Evolutionary conservation across 73 alveolate species (phyloP), one percentile per base, ranked within the genome.

Genomic region (Paramecium tetraurelia): DNA sequence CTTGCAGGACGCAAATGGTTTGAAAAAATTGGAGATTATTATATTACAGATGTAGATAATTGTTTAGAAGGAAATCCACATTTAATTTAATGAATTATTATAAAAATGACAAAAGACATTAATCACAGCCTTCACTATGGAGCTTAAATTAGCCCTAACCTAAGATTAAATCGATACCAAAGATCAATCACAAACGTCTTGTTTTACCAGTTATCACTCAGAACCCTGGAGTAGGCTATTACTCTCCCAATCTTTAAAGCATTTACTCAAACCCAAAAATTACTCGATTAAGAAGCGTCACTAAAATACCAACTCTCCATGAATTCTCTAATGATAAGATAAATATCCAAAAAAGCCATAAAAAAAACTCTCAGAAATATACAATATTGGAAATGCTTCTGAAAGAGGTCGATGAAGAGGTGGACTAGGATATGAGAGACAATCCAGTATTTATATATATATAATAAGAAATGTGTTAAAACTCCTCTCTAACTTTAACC

Each of bases 161-260:
- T 12, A 72, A 72, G n/a, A 12, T 18, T 29, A 63, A 63, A 72
- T 72, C 5, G 21, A 72, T 29, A 11, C 40, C 86, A 72, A 35
- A 10, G 10, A 33, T 40, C 59, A 72, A 72, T 36, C 86, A 72
- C 59, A 31, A 31, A 35, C 53, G 86, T 33, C 57, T 72, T 43
- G 59, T 72, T 5, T 43, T 72, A 33, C 86, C 86, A 12, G 33
- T 36, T 21, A 72, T 72, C 21, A 8, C 86, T 43, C 35, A 33
- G 38, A 72, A 72, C 35, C 86, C 86, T 36, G 86, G 59, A 72
- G 86, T 72, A 16, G 86, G 86, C 14, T 72, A 72, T 38, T 72
- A 72, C 86, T 72, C 86, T 35, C 86, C 86, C 5, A 72, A 72
- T 38, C 33, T 72, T 35, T 29, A 33, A 16, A 29, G 59, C 63